Base-by-base conservation (phyloP, 2,329 filamentous ascomycete genomes). In the Helminthosporium solani region DNA sequence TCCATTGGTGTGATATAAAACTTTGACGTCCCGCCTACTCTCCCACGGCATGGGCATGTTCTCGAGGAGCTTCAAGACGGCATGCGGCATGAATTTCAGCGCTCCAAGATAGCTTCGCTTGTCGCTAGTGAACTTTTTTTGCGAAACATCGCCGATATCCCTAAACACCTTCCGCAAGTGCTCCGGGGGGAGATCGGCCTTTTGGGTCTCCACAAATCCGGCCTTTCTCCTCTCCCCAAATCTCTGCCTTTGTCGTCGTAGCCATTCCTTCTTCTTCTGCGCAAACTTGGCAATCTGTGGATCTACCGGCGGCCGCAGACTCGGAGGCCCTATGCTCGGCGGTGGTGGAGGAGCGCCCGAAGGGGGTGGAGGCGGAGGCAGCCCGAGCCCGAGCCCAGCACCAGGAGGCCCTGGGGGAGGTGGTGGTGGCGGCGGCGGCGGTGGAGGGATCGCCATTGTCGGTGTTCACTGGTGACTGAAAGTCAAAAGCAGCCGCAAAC, bases 1-100 rank as follows among this genome's bases (percentile, higher is more conserved):
- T 23, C 94, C 94, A 64, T 99, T 99, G 62, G 97, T 91, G 67
- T 99, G 94, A 70, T 99, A 99, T 11, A 99, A 78, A 21, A 99
- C 94, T 74, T 97, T 97, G 52, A 99, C 95, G 66, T 99, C 94
- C 53, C 91, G 84, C 20, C 90, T 85, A 46, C 90, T 94, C 75
- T 99, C 94, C 94, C 94, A 99, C 0, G 94, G 94, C 94, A 99
- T 99, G 3, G 94, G 94, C 94, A 99, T 99, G 64, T 99, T 99
- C 76, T 99, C 94, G 46, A 99, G 73, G 19, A 99, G 80, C 77
- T 99, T 99, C 75, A 99, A 75, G 9, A 99, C 94, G 5, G 94
- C 94, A 68, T 99, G 94, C 1, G 94, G 94, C 94, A 99, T 99
- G 75, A 96, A 99, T 75, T 99, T 99, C 53, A 99, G 75, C 27